phyloP scores from a whole-genome alignment of 177 flowering plant genomes.

The Vitis hybrid region DNA sequence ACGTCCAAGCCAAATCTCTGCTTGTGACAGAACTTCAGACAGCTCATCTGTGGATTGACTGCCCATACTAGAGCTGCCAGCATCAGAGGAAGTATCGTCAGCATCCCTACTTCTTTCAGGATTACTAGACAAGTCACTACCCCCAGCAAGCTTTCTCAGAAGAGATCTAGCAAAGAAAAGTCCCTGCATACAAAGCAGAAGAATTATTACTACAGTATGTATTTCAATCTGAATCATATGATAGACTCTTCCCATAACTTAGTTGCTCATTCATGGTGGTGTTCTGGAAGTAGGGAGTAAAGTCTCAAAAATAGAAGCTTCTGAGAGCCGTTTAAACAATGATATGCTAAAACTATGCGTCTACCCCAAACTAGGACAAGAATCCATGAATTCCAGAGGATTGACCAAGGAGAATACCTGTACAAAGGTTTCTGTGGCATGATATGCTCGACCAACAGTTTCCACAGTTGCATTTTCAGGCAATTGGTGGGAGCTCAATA shows the following conservation, averaged over 20 bases:
- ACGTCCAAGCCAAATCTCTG: constrained; percentile 86
- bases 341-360: neutral
- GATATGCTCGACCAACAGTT: constrained; percentile 88
- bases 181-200: constrained; percentile 51
- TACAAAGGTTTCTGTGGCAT: constrained; percentile 93
- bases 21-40: constrained; percentile 74
- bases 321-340: constrained; percentile 3
- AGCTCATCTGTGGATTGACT: constrained; percentile 87
- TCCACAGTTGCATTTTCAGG: constrained; percentile 95
- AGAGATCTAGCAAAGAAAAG: constrained; percentile 70
- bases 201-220: neutral
- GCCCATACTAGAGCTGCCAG: constrained; percentile 92
- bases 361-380: neutral
- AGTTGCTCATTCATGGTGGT: too few relatives aligned
- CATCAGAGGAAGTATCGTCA: constrained; percentile 94
- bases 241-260: too few relatives aligned
- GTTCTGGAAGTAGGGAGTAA: too few relatives aligned
- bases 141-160: constrained; percentile 75
- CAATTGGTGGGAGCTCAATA: constrained; percentile 74
- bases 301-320: too few relatives aligned
- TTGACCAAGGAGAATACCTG: constrained; percentile 52
- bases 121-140: constrained; percentile 56
- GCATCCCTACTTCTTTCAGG: constrained; percentile 71
- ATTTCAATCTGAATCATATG: neutral
- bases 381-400: neutral